Evolutionary conservation across 2,329 filamentous ascomycete genomes (phyloP).

Genomic region (Camillea tinctor): DNA sequence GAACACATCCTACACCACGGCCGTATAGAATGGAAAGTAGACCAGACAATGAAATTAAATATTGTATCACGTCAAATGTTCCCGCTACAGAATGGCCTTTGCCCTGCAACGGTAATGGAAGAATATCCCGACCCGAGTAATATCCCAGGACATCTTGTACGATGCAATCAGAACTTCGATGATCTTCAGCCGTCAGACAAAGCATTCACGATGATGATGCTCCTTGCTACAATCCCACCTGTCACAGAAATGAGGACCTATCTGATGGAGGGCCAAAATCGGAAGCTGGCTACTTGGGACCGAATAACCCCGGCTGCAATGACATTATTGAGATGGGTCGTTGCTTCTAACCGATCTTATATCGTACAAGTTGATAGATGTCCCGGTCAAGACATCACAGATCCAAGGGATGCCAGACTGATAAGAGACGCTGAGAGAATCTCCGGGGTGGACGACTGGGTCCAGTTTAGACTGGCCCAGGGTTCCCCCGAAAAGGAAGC

Average conservation of each 20-base stretch:
- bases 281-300: slow-evolving; percentile 44
- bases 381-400: slow-evolving; percentile 23
- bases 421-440: slow-evolving; percentile 49
- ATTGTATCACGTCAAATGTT: slow-evolving; percentile 21
- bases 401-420: slow-evolving; percentile 3
- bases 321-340: slow-evolving; percentile 77
- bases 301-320: slow-evolving; percentile 64
- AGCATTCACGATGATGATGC: slow-evolving; percentile 47
- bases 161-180: slow-evolving; percentile 60
- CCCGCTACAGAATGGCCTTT: not conserved
- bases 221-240: slow-evolving; percentile 59
- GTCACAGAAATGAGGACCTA: slow-evolving; percentile 57
- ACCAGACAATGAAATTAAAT: slow-evolving; percentile 10
- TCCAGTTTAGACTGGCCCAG: slow-evolving; percentile 86
- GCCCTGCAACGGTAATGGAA: slow-evolving; percentile 3
- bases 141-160: slow-evolving; percentile 21
- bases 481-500: slow-evolving; percentile 85
- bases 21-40: slow-evolving; percentile 11
- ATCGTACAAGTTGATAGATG: slow-evolving; percentile 70
- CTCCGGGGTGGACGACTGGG: slow-evolving; percentile 62
- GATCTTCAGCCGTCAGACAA: slow-evolving; percentile 46
- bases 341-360: slow-evolving; percentile 84
- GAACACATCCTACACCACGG: slow-evolving; percentile 23
- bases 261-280: slow-evolving; percentile 40
- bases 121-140: not conserved